Percentiles rank a stretch among this genome's conserved stretches.
Conservation (phyloP, 441 rosid species). For the Viola pubescens region DNA sequence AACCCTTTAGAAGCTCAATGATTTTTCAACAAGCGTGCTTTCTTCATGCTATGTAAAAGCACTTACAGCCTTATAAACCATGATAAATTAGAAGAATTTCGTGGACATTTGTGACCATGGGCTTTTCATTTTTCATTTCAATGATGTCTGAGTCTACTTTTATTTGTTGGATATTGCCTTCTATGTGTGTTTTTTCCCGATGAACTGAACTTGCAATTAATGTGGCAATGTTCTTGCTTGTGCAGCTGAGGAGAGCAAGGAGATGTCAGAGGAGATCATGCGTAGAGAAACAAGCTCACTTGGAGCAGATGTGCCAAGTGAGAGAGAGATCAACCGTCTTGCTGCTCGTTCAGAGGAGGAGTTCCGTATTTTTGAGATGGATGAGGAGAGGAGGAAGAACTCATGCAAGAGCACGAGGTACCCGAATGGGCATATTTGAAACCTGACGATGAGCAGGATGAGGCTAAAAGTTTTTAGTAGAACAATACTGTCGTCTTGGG, state of each 20-base stretch:
- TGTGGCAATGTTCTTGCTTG: constrained; percentile 18
- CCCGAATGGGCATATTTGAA: constrained; percentile 89
- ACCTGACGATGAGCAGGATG: constrained; percentile 58
- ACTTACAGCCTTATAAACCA: too few relatives aligned
- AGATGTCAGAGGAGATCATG: constrained; percentile 96
- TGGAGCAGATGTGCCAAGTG: constrained; percentile 95
- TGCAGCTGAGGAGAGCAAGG: constrained; percentile 95
- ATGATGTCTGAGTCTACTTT: too few relatives aligned
- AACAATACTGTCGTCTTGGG: constrained; percentile 48
- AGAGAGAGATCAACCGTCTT: constrained; percentile 94
- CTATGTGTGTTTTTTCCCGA: too few relatives aligned
- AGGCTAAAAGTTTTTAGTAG: constrained; percentile 48
- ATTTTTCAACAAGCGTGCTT: too few relatives aligned
- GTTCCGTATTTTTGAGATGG: constrained; percentile 94
- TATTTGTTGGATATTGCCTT: too few relatives aligned
- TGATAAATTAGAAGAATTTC: too few relatives aligned
- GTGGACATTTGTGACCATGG: too few relatives aligned
- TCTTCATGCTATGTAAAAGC: too few relatives aligned
- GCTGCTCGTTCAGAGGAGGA: constrained; percentile 92
- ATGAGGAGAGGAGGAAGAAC: constrained; percentile 79
- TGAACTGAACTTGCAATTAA: too few relatives aligned
- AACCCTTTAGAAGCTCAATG: too few relatives aligned
- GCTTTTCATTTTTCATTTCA: too few relatives aligned
- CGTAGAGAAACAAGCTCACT: constrained; percentile 91
- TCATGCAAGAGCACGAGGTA: constrained; percentile 95